A percentile compares a stretch with the other conserved stretches of the same genome.
These are phyloP conservation scores for Podochytrium sp. DNA, from an alignment of 192 early-diverging fungal genomes.

Conservation along the genomic window DNA sequence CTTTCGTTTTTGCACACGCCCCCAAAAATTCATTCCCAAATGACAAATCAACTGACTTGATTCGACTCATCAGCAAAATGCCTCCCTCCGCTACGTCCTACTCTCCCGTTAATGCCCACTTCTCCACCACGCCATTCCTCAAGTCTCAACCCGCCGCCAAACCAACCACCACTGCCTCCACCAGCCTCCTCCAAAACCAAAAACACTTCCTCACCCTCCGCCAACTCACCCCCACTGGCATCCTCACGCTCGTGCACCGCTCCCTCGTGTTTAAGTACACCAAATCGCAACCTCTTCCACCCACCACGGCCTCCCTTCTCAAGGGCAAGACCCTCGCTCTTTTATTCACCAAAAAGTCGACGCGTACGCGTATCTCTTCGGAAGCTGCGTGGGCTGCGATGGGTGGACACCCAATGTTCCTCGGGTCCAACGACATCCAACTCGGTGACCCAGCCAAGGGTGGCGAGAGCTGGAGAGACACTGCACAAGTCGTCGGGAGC, in stretches of 20 bases:
- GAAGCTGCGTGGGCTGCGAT: slow-evolving; percentile 90
- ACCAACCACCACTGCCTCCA: neutral
- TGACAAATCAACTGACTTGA: too few species aligned
- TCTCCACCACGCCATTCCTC: too few species aligned
- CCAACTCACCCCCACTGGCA: slow-evolving; percentile 78
- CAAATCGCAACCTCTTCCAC: neutral
- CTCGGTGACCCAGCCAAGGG: slow-evolving; percentile 65
- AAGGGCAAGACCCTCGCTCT: slow-evolving; percentile 87
- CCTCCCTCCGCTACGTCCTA: too few species aligned
- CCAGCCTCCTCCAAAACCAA: neutral
- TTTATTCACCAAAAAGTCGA: slow-evolving; percentile 94
- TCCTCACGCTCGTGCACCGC: slow-evolving; percentile 75
- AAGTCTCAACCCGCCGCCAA: neutral
- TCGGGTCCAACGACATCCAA: slow-evolving; percentile 95
- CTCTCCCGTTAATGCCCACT: too few species aligned
- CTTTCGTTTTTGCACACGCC: too few species aligned
- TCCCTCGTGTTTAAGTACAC: slow-evolving; percentile 80
- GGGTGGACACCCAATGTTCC: slow-evolving; percentile 95
- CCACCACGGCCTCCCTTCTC: slow-evolving; percentile 1
- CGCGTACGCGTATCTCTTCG: slow-evolving; percentile 93
- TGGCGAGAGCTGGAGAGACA: slow-evolving; percentile 92
- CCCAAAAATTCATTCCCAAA: too few species aligned
- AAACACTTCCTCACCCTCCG: slow-evolving; percentile 78
- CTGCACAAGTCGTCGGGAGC: slow-evolving; percentile 85
- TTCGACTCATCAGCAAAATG: too few species aligned